phyloP scores from a whole-genome alignment of 306 rosid species.

The Trifolium pratense region DNA sequence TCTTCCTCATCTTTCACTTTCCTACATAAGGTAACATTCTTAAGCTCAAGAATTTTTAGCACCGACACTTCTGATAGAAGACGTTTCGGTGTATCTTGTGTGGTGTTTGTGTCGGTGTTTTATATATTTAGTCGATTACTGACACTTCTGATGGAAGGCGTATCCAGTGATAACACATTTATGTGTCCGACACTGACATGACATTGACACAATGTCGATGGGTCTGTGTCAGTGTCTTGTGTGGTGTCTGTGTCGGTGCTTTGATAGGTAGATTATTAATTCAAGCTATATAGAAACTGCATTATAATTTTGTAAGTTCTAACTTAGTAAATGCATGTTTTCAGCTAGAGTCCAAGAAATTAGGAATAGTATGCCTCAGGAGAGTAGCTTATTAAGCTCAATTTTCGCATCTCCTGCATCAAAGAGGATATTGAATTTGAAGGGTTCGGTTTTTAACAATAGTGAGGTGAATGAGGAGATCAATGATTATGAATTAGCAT shows the following conservation, averaged over 20 bases:
- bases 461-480: conserved; percentile 69
- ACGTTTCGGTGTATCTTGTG: no score
- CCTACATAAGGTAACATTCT: conserved; percentile 10
- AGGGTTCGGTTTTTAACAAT: conserved; percentile 50
- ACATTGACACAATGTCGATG: not conserved
- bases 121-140: no score
- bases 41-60: no score
- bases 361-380: conserved; percentile 67
- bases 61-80: not conserved
- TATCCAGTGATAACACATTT: not conserved
- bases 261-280: not conserved
- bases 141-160: not conserved
- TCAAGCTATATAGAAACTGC: not conserved
- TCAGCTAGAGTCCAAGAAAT: not conserved
- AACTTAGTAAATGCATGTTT: not conserved
- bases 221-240: not conserved
- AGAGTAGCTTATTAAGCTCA: conserved; percentile 47
- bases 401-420: conserved; percentile 56
- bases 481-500: conserved; percentile 90
- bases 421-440: conserved; percentile 82
- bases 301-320: not conserved
- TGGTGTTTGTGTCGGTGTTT: no score
- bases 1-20: conserved; percentile 22
- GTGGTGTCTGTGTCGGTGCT: not conserved
- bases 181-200: not conserved